Conservation (phyloP, 345 rosid species). For the Rhizophora apiculata region DNA sequence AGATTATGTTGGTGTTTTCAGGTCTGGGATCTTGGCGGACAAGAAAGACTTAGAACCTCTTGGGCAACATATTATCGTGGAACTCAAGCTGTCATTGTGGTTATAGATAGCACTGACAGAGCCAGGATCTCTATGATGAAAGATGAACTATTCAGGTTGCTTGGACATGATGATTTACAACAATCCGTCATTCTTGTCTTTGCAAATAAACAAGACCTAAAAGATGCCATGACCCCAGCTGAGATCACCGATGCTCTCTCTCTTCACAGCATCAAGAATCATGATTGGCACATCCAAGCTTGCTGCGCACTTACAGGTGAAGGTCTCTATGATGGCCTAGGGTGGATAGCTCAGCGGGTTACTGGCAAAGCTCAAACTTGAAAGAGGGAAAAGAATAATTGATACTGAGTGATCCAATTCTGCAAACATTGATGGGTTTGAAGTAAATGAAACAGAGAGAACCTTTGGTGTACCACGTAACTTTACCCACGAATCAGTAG, state of each 20-base stretch:
- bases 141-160: constrained; percentile 76
- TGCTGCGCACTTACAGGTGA: constrained; percentile 88
- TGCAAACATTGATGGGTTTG: constrained; percentile 7
- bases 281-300: constrained; percentile 98
- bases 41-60: constrained; percentile 85
- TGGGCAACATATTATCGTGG: constrained; percentile 97
- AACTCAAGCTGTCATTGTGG: constrained; percentile 81
- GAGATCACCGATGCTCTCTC: constrained; percentile 82
- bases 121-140: constrained; percentile 82
- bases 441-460: background rate
- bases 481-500: constrained; percentile 4
- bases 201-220: constrained; percentile 89
- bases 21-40: constrained; percentile 99
- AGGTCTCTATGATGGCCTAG: constrained; percentile 77
- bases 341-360: constrained; percentile 84
- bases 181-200: constrained; percentile 69
- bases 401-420: background rate
- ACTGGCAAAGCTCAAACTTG: constrained; percentile 70
- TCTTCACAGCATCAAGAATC: constrained; percentile 91
- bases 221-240: constrained; percentile 91
- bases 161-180: constrained; percentile 79
- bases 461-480: constrained; percentile 25
- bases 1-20: constrained; percentile 13
- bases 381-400: constrained; percentile 5
- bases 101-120: constrained; percentile 91